phyloP scores from a whole-genome alignment of 768 basidiomycete species.

The Crepidotus variabilis region DNA sequence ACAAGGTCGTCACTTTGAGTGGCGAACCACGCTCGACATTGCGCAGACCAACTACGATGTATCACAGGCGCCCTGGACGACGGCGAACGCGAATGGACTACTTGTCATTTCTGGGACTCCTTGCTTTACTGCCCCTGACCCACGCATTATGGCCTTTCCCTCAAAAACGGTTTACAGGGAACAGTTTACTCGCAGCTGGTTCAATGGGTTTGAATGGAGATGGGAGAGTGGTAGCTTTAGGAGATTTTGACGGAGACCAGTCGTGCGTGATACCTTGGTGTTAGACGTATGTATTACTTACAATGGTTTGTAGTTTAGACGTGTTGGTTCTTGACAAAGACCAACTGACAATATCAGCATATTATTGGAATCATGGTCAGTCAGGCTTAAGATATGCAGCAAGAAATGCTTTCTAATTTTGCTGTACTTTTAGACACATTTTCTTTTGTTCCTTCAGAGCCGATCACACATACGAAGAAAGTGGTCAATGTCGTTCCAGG shows the following conservation, averaged over 20 bases:
- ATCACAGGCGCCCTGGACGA: slow-evolving; percentile 18
- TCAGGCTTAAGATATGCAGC: not conserved
- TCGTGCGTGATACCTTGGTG: slow-evolving; percentile 53
- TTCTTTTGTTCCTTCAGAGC: slow-evolving; percentile 42
- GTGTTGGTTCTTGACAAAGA: slow-evolving; percentile 71
- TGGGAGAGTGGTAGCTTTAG: slow-evolving; percentile 80
- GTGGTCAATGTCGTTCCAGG: slow-evolving; percentile 87
- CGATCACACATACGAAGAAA: slow-evolving; percentile 50
- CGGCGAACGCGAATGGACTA: slow-evolving; percentile 14
- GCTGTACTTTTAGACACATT: slow-evolving; percentile 48
- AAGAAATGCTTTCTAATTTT: slow-evolving; percentile 4
- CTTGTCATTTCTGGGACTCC: slow-evolving; percentile 6
- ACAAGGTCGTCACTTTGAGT: slow-evolving; percentile 6
- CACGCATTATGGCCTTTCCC: slow-evolving; percentile 75
- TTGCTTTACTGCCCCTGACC: slow-evolving; percentile 14
- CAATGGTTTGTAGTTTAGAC: slow-evolving; percentile 56
- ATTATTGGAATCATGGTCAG: slow-evolving; percentile 79
- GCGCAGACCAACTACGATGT: slow-evolving; percentile 9
- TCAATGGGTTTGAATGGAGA: slow-evolving; percentile 71
- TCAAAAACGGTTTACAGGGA: slow-evolving; percentile 80
- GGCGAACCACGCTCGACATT: not conserved
- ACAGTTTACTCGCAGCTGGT: slow-evolving; percentile 77
- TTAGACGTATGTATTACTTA: slow-evolving; percentile 4
- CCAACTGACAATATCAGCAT: slow-evolving; percentile 71
- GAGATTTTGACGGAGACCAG: slow-evolving; percentile 96